Evolutionary conservation across 78 protist genomes (phyloP).

Genomic region (Dictyostelium discoideum): dicty_2.7 NC_007090.3:4313501-4314000

Average conservation of each 20-base stretch:
- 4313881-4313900: slow-evolving; percentile 40
- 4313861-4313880: slow-evolving; percentile 63
- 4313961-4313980: background rate
- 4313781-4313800: slow-evolving; percentile 60
- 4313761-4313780: slow-evolving; percentile 40
- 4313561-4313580: slow-evolving; percentile 47
- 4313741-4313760: slow-evolving; percentile 73
- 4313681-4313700: background rate
- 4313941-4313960: background rate
- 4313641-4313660: background rate
- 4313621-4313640: background rate
- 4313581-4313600: slow-evolving; percentile 64
- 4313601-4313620: slow-evolving; percentile 47
- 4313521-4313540: slow-evolving; percentile 59
- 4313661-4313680: too few relatives aligned
- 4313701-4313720: slow-evolving; percentile 54
- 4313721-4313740: slow-evolving; percentile 60
- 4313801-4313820: slow-evolving; percentile 78
- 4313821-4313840: slow-evolving; percentile 77
- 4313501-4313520: background rate
- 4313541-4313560: slow-evolving; percentile 47
- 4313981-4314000: slow-evolving; percentile 35
- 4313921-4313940: background rate
- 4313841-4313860: slow-evolving; percentile 63
- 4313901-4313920: background rate